These are phyloP conservation scores for Xylariales sp. DNA, from an alignment of 2,329 filamentous ascomycete species.

Conservation along the genomic window DNA sequence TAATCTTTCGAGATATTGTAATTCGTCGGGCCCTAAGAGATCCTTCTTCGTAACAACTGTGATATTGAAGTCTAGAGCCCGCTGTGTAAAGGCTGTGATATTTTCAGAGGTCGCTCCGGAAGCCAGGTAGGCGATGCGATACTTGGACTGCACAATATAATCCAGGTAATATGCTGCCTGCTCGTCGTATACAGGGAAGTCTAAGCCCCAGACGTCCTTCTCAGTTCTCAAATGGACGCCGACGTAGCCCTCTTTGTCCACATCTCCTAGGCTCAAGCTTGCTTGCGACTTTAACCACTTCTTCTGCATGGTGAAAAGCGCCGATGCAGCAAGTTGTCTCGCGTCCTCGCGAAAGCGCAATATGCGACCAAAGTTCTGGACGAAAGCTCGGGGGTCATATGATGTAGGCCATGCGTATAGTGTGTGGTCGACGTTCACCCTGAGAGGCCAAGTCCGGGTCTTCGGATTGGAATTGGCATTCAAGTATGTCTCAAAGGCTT, in stretches of 20 bases:
- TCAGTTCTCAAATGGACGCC: constrained; percentile 33
- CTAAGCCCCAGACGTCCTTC: constrained; percentile 19
- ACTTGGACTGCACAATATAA: constrained; percentile 21
- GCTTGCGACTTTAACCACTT: constrained; percentile 17
- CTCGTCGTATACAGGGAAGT: constrained; percentile 26
- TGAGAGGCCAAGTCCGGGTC: constrained; percentile 26
- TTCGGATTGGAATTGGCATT: constrained; percentile 21
- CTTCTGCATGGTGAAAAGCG: constrained; percentile 28
- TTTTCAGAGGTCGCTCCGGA: constrained; percentile 33
- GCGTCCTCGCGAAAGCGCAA: constrained; percentile 31
- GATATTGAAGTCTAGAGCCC: constrained; percentile 31
- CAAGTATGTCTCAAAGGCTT: constrained; percentile 22
- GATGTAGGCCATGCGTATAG: constrained; percentile 28
- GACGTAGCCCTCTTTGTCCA: constrained; percentile 25
- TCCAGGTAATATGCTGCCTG: constrained; percentile 29
- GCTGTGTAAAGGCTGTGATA: constrained; percentile 29
- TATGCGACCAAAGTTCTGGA: constrained; percentile 33
- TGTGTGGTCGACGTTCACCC: constrained; percentile 25
- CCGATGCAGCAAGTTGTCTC: constrained; percentile 28
- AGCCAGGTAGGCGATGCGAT: constrained; percentile 36
- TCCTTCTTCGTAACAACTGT: constrained; percentile 38
- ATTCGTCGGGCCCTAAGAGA: constrained; percentile 33
- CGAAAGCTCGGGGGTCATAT: constrained; percentile 24
- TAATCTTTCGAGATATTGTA: constrained; percentile 28
- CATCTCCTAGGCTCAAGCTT: constrained; percentile 2